A percentile compares a stretch with the other conserved stretches of the same genome.
Conservation (phyloP, 345 rosid genomes). For the Barbarea vulgaris region DNA sequence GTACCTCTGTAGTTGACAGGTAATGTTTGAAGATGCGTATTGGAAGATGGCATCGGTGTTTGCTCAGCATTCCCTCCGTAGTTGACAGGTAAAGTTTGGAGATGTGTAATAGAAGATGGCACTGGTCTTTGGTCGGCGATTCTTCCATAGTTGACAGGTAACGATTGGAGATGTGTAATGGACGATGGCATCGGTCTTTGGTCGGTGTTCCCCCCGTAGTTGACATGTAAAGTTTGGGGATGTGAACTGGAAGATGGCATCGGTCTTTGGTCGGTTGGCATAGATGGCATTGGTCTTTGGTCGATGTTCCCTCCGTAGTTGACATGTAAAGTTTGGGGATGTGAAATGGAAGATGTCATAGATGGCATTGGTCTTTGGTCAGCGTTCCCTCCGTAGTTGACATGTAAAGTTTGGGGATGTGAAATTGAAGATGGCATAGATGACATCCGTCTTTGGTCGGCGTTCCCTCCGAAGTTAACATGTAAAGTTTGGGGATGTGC, state of each 20-base stretch:
- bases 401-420: too few species aligned
- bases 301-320: slow-evolving; percentile 26
- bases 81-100: slow-evolving; percentile 31
- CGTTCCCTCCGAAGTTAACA: slow-evolving; percentile 34
- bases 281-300: slow-evolving; percentile 34
- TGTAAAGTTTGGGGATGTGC: slow-evolving; percentile 36
- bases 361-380: slow-evolving; percentile 36
- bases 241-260: slow-evolving; percentile 39
- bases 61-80: slow-evolving; percentile 15
- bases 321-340: slow-evolving; percentile 29
- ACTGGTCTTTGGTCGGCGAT: slow-evolving; percentile 33
- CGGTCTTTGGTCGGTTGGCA: slow-evolving; percentile 29
- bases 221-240: slow-evolving; percentile 31
- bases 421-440: slow-evolving; percentile 32
- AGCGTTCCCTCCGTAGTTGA: too few species aligned
- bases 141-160: slow-evolving; percentile 28
- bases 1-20: slow-evolving; percentile 32
- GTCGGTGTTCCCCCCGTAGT: slow-evolving; percentile 23
- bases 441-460: slow-evolving; percentile 14
- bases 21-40: slow-evolving; percentile 36
- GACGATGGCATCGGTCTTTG: slow-evolving; percentile 40
- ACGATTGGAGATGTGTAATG: slow-evolving; percentile 36
- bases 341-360: slow-evolving; percentile 36
- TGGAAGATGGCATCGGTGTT: slow-evolving; percentile 39
- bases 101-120: slow-evolving; percentile 33